Conservation (phyloP, 257 asterid genomes). For the Rauvolfia tetraphylla region DNA sequence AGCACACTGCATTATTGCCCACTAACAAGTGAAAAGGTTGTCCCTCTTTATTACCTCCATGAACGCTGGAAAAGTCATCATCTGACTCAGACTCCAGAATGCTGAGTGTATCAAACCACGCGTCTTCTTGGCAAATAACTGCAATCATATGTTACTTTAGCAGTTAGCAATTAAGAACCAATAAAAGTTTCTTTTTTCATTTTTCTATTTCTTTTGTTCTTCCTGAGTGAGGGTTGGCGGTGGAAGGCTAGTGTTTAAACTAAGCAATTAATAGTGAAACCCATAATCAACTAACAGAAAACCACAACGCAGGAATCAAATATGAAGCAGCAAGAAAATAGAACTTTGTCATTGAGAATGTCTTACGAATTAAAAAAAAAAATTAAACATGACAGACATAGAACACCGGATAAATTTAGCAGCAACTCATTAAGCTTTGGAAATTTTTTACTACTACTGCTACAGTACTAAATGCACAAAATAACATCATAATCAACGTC, state of each 20-base stretch:
- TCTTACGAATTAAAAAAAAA: not conserved
- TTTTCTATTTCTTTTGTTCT: no score
- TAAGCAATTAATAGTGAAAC: not conserved
- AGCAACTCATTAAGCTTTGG: not conserved
- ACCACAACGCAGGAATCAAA: not conserved
- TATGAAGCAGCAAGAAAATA: not conserved
- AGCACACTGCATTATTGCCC: not conserved
- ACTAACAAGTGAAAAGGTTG: not conserved
- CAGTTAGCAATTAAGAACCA: not conserved
- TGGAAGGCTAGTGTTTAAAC: not conserved
- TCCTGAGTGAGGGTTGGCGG: no score
- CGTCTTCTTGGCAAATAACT: slow-evolving; percentile 79
- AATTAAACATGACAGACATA: not conserved
- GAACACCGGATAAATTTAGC: not conserved
- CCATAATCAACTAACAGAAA: not conserved
- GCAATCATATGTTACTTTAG: slow-evolving; percentile 20
- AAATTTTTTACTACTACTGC: not conserved
- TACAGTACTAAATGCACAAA: not conserved
- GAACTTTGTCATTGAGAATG: not conserved
- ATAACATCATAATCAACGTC: not conserved
- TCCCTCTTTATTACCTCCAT: slow-evolving; percentile 62
- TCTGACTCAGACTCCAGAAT: slow-evolving; percentile 89
- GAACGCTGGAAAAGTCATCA: slow-evolving; percentile 84
- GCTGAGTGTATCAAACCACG: slow-evolving; percentile 91
- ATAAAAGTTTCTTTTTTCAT: not conserved